phyloP scores from a whole-genome alignment of 2,329 filamentous ascomycete genomes.

The Fusarium sp. region DNA sequence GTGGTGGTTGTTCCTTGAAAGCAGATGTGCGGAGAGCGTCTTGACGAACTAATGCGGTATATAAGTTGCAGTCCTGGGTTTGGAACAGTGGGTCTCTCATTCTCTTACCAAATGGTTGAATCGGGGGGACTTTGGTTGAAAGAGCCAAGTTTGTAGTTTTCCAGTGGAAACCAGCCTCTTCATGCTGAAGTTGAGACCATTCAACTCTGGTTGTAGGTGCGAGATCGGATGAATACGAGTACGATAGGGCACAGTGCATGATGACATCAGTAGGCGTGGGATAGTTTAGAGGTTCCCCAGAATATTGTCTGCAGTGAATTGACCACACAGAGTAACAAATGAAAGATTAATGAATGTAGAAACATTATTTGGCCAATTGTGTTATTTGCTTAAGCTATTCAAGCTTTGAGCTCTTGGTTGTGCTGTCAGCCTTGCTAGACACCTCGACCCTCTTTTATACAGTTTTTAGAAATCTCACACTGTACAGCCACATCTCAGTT shows the following conservation, averaged over 20 bases:
- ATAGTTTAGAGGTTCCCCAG: background rate
- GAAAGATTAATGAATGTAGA: background rate
- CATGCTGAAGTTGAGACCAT: background rate
- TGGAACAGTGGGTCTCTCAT: background rate
- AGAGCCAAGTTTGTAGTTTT: background rate
- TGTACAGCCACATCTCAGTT: slow-evolving; percentile 4
- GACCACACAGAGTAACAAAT: background rate
- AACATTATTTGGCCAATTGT: background rate
- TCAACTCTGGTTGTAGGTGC: background rate
- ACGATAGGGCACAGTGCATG: slow-evolving; percentile 14
- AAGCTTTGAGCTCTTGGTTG: background rate
- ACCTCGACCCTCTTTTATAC: background rate
- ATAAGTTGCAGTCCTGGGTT: slow-evolving; percentile 11
- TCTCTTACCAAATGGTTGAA: background rate
- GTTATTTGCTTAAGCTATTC: background rate
- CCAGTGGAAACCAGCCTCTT: background rate
- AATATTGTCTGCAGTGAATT: background rate
- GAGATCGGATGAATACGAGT: slow-evolving; percentile 7
- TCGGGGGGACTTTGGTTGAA: background rate
- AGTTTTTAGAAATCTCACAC: background rate
- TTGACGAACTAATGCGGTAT: slow-evolving; percentile 11
- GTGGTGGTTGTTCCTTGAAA: background rate
- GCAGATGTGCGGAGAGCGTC: background rate
- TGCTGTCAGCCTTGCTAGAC: background rate
- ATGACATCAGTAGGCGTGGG: slow-evolving; percentile 17